A percentile compares a stretch with the other conserved stretches of the same genome.
Conservation (phyloP, 1,284 basidiomycete species). For the Fistulina hepatica region DNA sequence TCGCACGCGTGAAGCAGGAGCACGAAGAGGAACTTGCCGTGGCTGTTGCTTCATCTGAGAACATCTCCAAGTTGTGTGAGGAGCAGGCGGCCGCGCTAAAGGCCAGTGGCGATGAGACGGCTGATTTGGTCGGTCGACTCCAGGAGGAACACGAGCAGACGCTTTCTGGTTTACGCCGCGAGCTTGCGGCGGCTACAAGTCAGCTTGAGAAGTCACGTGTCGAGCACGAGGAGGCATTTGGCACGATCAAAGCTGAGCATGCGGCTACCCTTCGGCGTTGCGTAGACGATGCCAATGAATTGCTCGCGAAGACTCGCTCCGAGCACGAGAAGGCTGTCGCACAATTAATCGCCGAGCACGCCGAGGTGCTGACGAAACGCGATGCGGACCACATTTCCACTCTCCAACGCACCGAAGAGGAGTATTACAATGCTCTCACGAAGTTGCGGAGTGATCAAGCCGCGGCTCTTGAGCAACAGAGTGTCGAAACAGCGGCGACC, state of each 20-base stretch:
- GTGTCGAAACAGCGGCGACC: constrained; percentile 44
- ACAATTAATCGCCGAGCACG: constrained; percentile 44
- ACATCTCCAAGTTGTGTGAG: constrained; percentile 37
- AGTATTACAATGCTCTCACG: constrained; percentile 68
- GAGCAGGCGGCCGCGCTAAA: constrained; percentile 45
- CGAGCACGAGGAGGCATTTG: constrained; percentile 43
- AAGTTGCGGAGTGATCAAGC: constrained; percentile 61
- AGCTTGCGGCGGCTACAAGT: constrained; percentile 33
- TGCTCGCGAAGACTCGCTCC: constrained; percentile 34
- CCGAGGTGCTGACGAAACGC: constrained; percentile 42
- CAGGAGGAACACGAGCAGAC: constrained; percentile 31
- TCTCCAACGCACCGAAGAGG: constrained; percentile 61
- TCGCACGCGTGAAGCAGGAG: constrained; percentile 33
- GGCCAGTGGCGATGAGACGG: constrained; percentile 41
- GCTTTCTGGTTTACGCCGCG: constrained; percentile 27
- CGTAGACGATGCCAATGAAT: constrained; percentile 36
- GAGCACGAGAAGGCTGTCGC: constrained; percentile 43
- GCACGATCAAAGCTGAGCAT: constrained; percentile 37
- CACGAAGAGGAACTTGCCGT: constrained; percentile 37
- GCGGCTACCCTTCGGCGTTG: constrained; percentile 36
- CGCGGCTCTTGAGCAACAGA: constrained; percentile 47
- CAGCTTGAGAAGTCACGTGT: constrained; percentile 36
- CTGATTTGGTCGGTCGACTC: constrained; percentile 33
- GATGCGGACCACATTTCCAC: constrained; percentile 44
- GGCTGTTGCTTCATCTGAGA: too few species aligned